phyloP scores from a whole-genome alignment of 2,329 filamentous ascomycete genomes.

The Colletotrichum filicis region DNA sequence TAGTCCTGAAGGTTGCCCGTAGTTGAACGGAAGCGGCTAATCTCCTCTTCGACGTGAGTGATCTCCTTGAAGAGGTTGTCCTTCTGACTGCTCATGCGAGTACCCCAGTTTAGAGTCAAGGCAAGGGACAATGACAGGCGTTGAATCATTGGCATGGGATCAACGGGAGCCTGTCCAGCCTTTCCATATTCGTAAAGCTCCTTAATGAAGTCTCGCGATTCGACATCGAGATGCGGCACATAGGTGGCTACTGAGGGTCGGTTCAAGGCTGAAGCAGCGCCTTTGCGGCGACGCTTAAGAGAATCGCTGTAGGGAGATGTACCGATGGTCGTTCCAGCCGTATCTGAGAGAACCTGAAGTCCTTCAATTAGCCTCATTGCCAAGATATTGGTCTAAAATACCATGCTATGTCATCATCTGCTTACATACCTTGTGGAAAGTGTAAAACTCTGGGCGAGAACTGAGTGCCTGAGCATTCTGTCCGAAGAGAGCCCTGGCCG shows the following conservation, averaged over 20 bases:
- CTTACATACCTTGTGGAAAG: slow-evolving; percentile 67
- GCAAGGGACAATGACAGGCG: slow-evolving; percentile 71
- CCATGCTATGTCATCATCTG: not conserved
- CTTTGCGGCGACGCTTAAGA: slow-evolving; percentile 72
- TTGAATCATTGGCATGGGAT: slow-evolving; percentile 77
- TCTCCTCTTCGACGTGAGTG: slow-evolving; percentile 70
- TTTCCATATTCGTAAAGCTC: slow-evolving; percentile 69
- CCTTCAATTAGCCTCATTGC: not conserved
- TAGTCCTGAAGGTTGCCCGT: slow-evolving; percentile 72
- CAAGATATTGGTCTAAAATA: not conserved
- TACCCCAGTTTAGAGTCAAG: slow-evolving; percentile 74
- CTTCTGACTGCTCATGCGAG: slow-evolving; percentile 65
- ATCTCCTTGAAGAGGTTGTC: slow-evolving; percentile 71
- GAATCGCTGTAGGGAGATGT: slow-evolving; percentile 75
- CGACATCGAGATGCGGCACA: slow-evolving; percentile 69
- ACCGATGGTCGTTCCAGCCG: slow-evolving; percentile 74
- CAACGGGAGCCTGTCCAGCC: slow-evolving; percentile 63
- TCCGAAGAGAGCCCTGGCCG: slow-evolving; percentile 62
- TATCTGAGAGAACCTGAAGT: slow-evolving; percentile 68
- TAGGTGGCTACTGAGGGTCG: slow-evolving; percentile 73
- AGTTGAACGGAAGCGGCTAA: slow-evolving; percentile 68
- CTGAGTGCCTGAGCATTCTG: slow-evolving; percentile 64
- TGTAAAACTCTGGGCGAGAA: slow-evolving; percentile 68
- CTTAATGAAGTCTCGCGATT: slow-evolving; percentile 70
- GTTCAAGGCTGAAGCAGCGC: slow-evolving; percentile 73